Evolutionary conservation across 345 rosid genomes (phyloP).

Genomic region (Stellera chamaejasme): DNA sequence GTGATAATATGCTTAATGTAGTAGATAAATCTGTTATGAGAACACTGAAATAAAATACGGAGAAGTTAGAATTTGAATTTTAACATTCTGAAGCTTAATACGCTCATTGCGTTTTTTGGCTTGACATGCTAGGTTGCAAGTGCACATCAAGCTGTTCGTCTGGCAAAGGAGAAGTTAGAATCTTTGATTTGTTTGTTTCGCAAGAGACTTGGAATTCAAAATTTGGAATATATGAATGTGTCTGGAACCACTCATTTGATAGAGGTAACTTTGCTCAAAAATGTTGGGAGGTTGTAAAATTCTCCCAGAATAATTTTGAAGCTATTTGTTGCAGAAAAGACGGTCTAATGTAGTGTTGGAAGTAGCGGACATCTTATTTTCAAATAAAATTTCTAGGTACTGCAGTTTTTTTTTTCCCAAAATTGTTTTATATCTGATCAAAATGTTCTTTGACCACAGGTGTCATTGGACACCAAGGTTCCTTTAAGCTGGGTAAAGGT

Average conservation of each 20-base stretch:
- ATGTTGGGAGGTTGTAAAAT: conserved; percentile 3
- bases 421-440: conserved; percentile 11
- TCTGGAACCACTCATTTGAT: conserved; percentile 62
- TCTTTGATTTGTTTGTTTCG: conserved; percentile 37
- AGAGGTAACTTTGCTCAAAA: conserved; percentile 34
- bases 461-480: conserved; percentile 59
- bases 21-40: too few relatives aligned
- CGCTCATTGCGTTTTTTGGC: neutral
- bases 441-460: conserved; percentile 34
- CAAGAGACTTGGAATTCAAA: conserved; percentile 40
- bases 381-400: neutral
- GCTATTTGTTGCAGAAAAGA: too few relatives aligned
- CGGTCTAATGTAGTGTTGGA: too few relatives aligned
- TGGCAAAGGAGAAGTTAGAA: conserved; percentile 49
- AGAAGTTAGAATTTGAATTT: conserved; percentile 7
- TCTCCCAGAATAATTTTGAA: neutral
- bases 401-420: neutral
- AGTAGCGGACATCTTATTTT: conserved; percentile 3
- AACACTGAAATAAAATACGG: too few relatives aligned
- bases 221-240: conserved; percentile 46
- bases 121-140: conserved; percentile 46
- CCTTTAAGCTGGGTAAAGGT: conserved; percentile 79
- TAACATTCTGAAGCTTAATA: neutral
- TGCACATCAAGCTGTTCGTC: conserved; percentile 56
- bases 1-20: too few relatives aligned